Percentiles rank a stretch among this genome's conserved stretches.
Evolutionary conservation across 805 yeast species (phyloP).

Genomic region (Wickerhamomyces canadensis): DNA sequence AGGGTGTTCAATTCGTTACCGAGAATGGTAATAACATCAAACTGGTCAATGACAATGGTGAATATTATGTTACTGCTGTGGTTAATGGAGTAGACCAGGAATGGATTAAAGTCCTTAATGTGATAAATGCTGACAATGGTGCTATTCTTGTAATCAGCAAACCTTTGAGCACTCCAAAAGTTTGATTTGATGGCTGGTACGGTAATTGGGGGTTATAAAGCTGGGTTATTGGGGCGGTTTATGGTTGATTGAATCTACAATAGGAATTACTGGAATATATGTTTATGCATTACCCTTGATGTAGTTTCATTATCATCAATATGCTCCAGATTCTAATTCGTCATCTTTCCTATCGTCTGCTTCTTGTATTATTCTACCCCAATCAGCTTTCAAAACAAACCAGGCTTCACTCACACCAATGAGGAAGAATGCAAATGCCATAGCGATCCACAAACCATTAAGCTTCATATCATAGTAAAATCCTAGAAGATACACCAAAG

Average conservation of each 20-base stretch:
- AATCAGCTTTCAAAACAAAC: slow-evolving; percentile 41
- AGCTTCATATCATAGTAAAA: slow-evolving; percentile 40
- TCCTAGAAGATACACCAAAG: slow-evolving; percentile 52
- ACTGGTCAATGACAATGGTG: slow-evolving; percentile 31
- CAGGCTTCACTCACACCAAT: slow-evolving; percentile 40
- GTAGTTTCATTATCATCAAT: neutral
- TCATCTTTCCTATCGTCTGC: slow-evolving; percentile 36
- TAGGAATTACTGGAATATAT: neutral
- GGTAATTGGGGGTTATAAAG: no score
- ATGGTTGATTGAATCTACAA: no score
- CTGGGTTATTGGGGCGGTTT: no score
- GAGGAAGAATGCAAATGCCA: slow-evolving; percentile 45
- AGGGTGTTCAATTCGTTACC: slow-evolving; percentile 28
- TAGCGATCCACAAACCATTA: slow-evolving; percentile 65
- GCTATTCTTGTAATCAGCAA: slow-evolving; percentile 36
- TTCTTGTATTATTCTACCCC: slow-evolving; percentile 40
- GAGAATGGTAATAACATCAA: slow-evolving; percentile 31
- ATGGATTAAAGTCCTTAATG: slow-evolving; percentile 28
- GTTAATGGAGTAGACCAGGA: slow-evolving; percentile 28
- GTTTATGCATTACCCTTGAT: neutral
- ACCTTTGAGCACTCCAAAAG: slow-evolving; percentile 10
- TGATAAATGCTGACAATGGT: slow-evolving; percentile 39
- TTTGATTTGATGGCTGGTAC: neutral
- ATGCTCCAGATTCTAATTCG: slow-evolving; percentile 7
- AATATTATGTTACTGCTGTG: slow-evolving; percentile 28